Base-by-base conservation (phyloP, 176 grass and related monocot genomes). In the Aechmea fasciata region DNA sequence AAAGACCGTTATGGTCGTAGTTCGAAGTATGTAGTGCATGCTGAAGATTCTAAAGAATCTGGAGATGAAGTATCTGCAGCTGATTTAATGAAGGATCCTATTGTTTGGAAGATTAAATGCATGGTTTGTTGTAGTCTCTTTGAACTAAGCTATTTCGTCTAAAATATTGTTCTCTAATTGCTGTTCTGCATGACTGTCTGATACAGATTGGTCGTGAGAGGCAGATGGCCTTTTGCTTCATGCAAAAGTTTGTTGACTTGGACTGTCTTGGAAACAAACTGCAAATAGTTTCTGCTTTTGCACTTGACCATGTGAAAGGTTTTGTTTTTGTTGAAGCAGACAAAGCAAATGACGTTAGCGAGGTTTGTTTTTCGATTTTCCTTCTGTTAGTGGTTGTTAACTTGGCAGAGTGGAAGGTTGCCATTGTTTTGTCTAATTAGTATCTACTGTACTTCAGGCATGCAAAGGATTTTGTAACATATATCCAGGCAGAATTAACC, bases 381-480 rank as follows among this genome's bases (percentile, higher is more conserved):
- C 51, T 9, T 55, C 53, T 76, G 12, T 75, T 20, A 62, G n/a
- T 29, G 48, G 50, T n/a, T 52, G 23, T 5, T 52, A 24, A 52
- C 13, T 9, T 59, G 54, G 33, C 33, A 41, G 33, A 41, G 33
- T 41, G 33, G 33, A 41, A 41, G 33, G 33, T 41, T 41, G 33
- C 33, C 33, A 41, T 41, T 41, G 33, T 41, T 41, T 41, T 41
- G 33, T 41, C 33, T 41, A 41, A 41, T 41, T 59, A 59, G 15
- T 17, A 59, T 59, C 54, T 59, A 59, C 6, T 41, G 47, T 62
- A 15, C 51, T 81, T 49, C 79, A 99, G 94, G 89, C 94, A 68
- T 99, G 94, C 82, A 99, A 93, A 90, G 94, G 94, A 71, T 99
- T 99, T 85, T 93, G 86, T 80, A 87, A 52, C 54, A 71, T 99